Evolutionary conservation across 2,329 filamentous ascomycete species (phyloP).

Genomic region (Alternaria sp.): DNA sequence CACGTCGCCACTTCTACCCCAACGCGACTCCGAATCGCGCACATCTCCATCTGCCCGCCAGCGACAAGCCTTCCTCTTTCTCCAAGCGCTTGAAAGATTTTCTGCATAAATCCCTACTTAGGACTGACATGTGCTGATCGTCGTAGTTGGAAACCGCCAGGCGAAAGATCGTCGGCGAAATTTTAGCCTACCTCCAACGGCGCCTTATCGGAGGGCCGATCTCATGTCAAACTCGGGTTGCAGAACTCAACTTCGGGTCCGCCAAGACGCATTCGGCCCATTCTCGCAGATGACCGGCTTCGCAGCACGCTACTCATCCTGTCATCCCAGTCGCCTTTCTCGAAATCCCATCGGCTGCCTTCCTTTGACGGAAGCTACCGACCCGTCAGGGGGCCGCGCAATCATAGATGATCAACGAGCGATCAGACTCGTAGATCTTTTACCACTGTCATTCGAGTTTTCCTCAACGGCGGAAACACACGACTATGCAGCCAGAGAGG

Average conservation of each 20-base stretch:
- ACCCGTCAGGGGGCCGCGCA: conserved; percentile 35
- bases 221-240: conserved; percentile 11
- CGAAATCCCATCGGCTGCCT: conserved; percentile 30
- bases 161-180: conserved; percentile 15
- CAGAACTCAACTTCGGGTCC: conserved; percentile 14
- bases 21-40: conserved; percentile 6
- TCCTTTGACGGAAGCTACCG: conserved; percentile 35
- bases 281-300: conserved; percentile 12
- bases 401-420: conserved; percentile 29
- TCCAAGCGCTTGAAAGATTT: conserved; percentile 9
- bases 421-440: conserved; percentile 29
- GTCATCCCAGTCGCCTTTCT: conserved; percentile 9
- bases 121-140: conserved; percentile 21
- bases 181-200: conserved; percentile 23
- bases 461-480: neutral
- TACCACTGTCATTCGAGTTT: conserved; percentile 8
- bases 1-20: conserved; percentile 10
- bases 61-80: conserved; percentile 5
- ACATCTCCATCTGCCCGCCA: conserved; percentile 7
- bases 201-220: conserved; percentile 23
- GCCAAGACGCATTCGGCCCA: conserved; percentile 18
- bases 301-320: conserved; percentile 1
- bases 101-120: conserved; percentile 6
- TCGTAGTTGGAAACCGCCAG: conserved; percentile 19
- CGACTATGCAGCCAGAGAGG: conserved; percentile 11